Percentiles rank a stretch among this genome's conserved stretches.
Conservation (phyloP, 1,284 basidiomycete genomes). For the Tremellales sp. region DNA sequence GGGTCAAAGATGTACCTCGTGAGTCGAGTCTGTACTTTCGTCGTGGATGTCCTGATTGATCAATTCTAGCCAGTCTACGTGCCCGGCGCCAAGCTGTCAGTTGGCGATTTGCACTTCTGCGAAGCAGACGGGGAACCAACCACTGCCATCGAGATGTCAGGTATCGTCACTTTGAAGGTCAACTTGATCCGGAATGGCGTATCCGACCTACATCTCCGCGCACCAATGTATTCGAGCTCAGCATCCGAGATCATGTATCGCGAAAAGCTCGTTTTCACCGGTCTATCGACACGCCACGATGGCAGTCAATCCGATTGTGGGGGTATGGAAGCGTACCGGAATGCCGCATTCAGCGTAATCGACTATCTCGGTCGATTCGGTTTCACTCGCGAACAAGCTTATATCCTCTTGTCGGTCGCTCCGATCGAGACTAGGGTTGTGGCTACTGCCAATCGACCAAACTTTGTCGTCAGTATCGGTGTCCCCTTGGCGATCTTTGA, state of each 20-base stretch:
- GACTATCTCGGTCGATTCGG: slow-evolving; percentile 57
- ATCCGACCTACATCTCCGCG: slow-evolving; percentile 67
- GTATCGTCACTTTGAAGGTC: slow-evolving; percentile 67
- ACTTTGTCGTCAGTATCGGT: slow-evolving; percentile 24
- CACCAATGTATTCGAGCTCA: slow-evolving; percentile 57
- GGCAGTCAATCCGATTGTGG: slow-evolving; percentile 21
- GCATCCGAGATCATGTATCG: slow-evolving; percentile 21
- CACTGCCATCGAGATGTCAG: slow-evolving; percentile 55
- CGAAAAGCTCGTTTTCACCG: slow-evolving; percentile 27
- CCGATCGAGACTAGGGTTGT: slow-evolving; percentile 56
- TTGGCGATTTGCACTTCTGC: slow-evolving; percentile 76
- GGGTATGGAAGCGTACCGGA: slow-evolving; percentile 55
- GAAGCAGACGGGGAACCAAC: slow-evolving; percentile 67
- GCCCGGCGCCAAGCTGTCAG: slow-evolving; percentile 68
- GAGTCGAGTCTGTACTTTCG: slow-evolving; percentile 42
- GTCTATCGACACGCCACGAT: slow-evolving; percentile 14
- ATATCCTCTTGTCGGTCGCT: slow-evolving; percentile 68
- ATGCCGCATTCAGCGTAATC: slow-evolving; percentile 71
- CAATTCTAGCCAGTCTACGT: slow-evolving; percentile 61
- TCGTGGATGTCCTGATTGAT: background rate
- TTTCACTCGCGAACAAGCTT: slow-evolving; percentile 59
- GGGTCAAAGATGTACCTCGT: slow-evolving; percentile 23
- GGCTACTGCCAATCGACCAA: slow-evolving; percentile 30
- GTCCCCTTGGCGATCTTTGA: slow-evolving; percentile 28
- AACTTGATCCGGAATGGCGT: slow-evolving; percentile 71